phyloP scores from a whole-genome alignment of 2,329 filamentous ascomycete genomes.

The Colletotrichum sp. region DNA sequence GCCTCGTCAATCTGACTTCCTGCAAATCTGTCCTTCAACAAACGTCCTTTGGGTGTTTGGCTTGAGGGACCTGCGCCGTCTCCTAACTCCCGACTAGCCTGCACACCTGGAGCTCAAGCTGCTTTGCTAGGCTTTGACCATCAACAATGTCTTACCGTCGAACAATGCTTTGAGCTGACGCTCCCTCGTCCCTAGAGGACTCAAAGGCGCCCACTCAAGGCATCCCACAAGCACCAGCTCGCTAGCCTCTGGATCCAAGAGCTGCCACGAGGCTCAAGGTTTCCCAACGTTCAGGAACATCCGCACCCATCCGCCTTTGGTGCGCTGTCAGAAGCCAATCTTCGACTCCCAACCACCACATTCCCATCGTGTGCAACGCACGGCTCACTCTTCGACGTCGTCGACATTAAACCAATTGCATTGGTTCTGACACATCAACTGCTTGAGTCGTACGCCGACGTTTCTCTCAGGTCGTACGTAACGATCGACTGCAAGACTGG shows the following conservation, averaged over 20 bases:
- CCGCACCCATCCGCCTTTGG: neutral
- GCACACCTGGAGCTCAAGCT: neutral
- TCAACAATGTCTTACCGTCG: neutral
- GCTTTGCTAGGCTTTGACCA: neutral
- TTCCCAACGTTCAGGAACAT: constrained; percentile 1
- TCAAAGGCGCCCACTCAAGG: neutral
- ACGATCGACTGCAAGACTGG: neutral
- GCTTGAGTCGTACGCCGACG: neutral
- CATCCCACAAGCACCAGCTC: neutral
- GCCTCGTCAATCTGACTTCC: neutral
- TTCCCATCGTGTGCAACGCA: neutral
- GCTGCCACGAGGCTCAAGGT: constrained; percentile 5
- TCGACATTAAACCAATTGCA: neutral
- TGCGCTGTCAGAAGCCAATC: neutral
- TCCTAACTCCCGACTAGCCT: neutral
- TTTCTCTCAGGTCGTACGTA: neutral
- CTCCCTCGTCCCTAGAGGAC: neutral
- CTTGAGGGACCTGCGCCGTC: neutral
- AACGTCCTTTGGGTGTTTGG: neutral
- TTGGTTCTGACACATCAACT: neutral
- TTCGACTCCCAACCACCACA: neutral
- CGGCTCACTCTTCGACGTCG: neutral
- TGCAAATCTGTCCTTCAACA: neutral
- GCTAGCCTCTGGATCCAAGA: neutral
- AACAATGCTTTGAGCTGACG: neutral